Conservation (phyloP, 257 asterid species). For the Plantago elongata region DNA sequence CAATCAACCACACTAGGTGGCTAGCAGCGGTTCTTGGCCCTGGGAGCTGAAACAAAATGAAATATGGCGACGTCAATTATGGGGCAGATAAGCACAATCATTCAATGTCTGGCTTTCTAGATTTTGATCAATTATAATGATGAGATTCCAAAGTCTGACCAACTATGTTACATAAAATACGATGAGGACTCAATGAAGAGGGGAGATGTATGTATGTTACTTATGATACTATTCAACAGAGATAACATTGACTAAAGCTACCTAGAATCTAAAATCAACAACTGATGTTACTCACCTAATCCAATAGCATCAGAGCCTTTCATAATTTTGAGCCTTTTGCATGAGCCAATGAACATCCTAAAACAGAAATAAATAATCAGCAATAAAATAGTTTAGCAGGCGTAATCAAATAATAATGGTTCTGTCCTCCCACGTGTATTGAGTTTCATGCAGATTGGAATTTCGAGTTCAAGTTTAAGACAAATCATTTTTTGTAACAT, state of each 20-base stretch:
- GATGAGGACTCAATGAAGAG: neutral
- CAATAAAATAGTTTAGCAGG: neutral
- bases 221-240: neutral
- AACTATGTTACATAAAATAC: neutral
- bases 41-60: slow-evolving; percentile 27
- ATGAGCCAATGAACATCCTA: slow-evolving; percentile 69
- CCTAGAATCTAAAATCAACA: neutral
- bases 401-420: neutral
- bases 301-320: slow-evolving; percentile 84
- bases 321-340: slow-evolving; percentile 77
- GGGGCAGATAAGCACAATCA: neutral
- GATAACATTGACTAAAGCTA: neutral
- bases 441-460: too few relatives aligned
- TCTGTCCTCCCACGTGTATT: neutral
- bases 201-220: neutral
- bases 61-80: neutral
- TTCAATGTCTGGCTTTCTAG: neutral
- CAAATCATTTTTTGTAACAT: too few relatives aligned
- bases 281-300: slow-evolving; percentile 38
- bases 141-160: too few relatives aligned
- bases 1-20: slow-evolving; percentile 6
- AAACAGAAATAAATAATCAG: slow-evolving; percentile 15
- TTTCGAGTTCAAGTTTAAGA: too few relatives aligned
- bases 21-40: slow-evolving; percentile 49
- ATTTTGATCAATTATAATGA: neutral